Evolutionary conservation across 345 rosid genomes (phyloP).

Genomic region (Aquilaria sinensis): DNA sequence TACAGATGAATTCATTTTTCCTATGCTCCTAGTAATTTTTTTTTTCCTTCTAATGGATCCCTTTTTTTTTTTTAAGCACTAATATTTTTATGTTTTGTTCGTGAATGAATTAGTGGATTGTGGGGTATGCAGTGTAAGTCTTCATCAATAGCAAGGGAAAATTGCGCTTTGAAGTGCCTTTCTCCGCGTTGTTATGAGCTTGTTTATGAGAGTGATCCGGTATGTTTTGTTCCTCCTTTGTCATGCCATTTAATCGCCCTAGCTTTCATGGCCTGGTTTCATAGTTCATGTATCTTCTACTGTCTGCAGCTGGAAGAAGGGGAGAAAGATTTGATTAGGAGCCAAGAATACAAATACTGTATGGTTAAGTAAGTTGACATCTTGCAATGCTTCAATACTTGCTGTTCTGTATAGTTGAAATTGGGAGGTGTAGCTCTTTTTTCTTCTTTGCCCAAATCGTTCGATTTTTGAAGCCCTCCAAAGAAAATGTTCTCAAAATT

Average conservation of each 20-base stretch:
- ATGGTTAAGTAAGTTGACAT: neutral
- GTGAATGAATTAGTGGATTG: slow-evolving; percentile 29
- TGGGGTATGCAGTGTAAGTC: slow-evolving; percentile 56
- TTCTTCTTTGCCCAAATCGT: too few relatives aligned
- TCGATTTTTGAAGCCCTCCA: too few relatives aligned
- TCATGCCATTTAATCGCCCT: too few relatives aligned
- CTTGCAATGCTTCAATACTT: neutral
- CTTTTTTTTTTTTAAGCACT: too few relatives aligned
- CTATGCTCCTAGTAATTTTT: too few relatives aligned
- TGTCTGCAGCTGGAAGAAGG: slow-evolving; percentile 6
- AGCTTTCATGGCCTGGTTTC: neutral
- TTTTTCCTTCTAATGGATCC: too few relatives aligned
- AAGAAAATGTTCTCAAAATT: too few relatives aligned
- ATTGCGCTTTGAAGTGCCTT: slow-evolving; percentile 45
- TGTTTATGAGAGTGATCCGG: slow-evolving; percentile 17
- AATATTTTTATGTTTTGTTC: neutral
- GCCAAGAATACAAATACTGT: slow-evolving; percentile 6
- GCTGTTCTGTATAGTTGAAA: too few relatives aligned
- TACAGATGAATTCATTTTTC: too few relatives aligned
- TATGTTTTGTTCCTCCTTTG: slow-evolving; percentile 1
- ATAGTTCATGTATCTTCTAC: too few relatives aligned
- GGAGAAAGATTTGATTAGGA: slow-evolving; percentile 5
- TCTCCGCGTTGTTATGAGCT: slow-evolving; percentile 19
- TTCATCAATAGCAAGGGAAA: slow-evolving; percentile 42
- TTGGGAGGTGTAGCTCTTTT: too few relatives aligned